Percentiles rank a stretch among this genome's conserved stretches.
Evolutionary conservation across 495 filamentous ascomycete species (phyloP).

Genomic region (Margaritispora aquatica): DNA sequence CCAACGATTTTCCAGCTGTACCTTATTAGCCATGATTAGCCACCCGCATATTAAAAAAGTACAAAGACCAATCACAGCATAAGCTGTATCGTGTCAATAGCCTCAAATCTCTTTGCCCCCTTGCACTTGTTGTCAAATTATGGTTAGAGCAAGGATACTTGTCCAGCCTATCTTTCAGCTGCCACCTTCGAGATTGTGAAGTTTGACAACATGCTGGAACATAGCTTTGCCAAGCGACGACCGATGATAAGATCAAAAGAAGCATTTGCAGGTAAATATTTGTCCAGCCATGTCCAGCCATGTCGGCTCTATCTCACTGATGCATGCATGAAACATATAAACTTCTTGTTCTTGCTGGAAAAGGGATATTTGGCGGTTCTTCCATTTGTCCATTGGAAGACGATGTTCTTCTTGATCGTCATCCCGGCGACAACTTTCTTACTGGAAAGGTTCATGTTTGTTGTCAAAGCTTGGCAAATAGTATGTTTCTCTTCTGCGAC

Average conservation of each 20-base stretch:
- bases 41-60: too few species aligned
- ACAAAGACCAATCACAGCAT: conserved; percentile 4
- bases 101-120: conserved; percentile 1
- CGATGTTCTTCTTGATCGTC: not conserved
- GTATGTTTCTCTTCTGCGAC: not conserved
- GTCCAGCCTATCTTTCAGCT: not conserved
- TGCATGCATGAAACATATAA: not conserved
- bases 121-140: not conserved
- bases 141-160: not conserved
- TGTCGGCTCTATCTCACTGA: too few species aligned
- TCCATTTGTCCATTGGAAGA: not conserved
- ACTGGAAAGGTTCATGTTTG: too few species aligned
- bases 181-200: not conserved
- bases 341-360: not conserved
- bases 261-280: too few species aligned
- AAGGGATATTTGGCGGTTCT: too few species aligned
- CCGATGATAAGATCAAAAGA: too few species aligned
- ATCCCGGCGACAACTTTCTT: not conserved
- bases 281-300: too few species aligned
- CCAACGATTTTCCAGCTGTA: not conserved
- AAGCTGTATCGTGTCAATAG: conserved; percentile 5
- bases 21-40: not conserved
- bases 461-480: too few species aligned
- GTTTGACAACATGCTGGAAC: not conserved
- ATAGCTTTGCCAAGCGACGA: not conserved